A percentile compares a stretch with the other conserved stretches of the same genome.
These are phyloP conservation scores for Triticum turgidum DNA, from an alignment of 176 grass and related monocot genomes.

Conservation along the genomic window DNA sequence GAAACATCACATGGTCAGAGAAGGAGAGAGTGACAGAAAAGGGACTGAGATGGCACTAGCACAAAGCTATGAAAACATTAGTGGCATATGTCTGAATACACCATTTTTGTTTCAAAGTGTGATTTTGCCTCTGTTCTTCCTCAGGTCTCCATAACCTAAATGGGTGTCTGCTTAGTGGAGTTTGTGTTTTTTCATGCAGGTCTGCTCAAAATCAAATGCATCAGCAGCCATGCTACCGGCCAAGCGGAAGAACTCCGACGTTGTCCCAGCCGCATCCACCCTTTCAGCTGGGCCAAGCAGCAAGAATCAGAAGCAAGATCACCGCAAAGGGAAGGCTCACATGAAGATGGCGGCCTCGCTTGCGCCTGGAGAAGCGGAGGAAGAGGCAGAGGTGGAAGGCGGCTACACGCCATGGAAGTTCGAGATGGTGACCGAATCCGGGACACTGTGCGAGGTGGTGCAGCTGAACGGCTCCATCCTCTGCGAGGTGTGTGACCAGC, in stretches of 20 bases:
- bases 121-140: neutral
- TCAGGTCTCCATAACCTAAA: neutral
- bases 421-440: neutral
- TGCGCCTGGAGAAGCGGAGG: too few species aligned
- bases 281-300: neutral
- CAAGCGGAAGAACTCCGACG: constrained; percentile 19
- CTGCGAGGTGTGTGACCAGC: constrained; percentile 31
- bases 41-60: neutral
- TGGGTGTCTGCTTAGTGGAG: neutral
- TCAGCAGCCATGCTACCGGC: neutral
- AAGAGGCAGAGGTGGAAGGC: neutral
- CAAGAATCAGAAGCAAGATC: constrained; percentile 32
- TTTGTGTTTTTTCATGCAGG: neutral
- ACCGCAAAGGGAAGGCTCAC: constrained; percentile 24
- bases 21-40: neutral
- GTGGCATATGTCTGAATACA: neutral
- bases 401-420: constrained; percentile 16
- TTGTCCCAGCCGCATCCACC: neutral
- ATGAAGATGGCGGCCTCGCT: constrained; percentile 6
- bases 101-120: neutral
- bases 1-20: neutral
- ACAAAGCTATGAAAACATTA: neutral
- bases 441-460: neutral
- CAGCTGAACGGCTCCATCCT: constrained; percentile 49
- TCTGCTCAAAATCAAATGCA: neutral